A percentile compares a stretch with the other conserved stretches of the same genome.
Evolutionary conservation across 176 grass and related monocot genomes (phyloP).

Genomic region (Hordeum vulgare): DNA sequence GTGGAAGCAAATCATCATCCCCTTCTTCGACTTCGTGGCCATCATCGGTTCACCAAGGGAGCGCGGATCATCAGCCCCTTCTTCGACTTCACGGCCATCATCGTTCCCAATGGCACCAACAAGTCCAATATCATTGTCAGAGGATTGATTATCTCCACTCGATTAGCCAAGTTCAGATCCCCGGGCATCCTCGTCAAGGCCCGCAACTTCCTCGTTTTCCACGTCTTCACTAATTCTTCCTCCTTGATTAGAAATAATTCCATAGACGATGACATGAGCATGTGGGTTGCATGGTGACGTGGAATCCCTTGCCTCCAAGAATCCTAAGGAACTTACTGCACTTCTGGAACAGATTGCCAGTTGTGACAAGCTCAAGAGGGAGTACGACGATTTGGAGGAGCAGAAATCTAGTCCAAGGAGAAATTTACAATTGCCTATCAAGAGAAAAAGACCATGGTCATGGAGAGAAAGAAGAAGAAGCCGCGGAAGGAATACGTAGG

Average conservation of each 20-base stretch:
- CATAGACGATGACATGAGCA: not conserved
- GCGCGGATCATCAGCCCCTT: constrained; percentile 73
- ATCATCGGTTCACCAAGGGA: too few species aligned
- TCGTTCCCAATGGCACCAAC: constrained; percentile 80
- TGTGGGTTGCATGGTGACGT: constrained; percentile 63
- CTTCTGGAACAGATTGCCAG: constrained; percentile 90
- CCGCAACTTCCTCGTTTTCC: constrained; percentile 93
- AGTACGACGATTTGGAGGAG: constrained; percentile 75
- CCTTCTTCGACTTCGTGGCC: too few species aligned
- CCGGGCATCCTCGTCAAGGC: constrained; percentile 95
- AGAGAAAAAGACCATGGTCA: constrained; percentile 82
- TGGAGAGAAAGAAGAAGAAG: constrained; percentile 98
- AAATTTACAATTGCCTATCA: constrained; percentile 89
- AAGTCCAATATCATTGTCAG: constrained; percentile 93
- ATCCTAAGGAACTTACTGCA: constrained; percentile 81
- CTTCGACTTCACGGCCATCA: constrained; percentile 86
- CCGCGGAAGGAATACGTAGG: constrained; percentile 89
- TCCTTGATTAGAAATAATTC: not conserved
- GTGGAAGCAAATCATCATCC: too few species aligned
- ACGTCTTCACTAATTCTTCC: constrained; percentile 33
- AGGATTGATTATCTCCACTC: too few species aligned
- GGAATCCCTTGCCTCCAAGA: constrained; percentile 94
- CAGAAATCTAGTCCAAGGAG: constrained; percentile 52
- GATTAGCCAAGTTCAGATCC: constrained; percentile 66
- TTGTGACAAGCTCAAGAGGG: constrained; percentile 76